phyloP scores from a whole-genome alignment of 2,329 filamentous ascomycete genomes.

The Pseudogymnoascus sp. region DNA sequence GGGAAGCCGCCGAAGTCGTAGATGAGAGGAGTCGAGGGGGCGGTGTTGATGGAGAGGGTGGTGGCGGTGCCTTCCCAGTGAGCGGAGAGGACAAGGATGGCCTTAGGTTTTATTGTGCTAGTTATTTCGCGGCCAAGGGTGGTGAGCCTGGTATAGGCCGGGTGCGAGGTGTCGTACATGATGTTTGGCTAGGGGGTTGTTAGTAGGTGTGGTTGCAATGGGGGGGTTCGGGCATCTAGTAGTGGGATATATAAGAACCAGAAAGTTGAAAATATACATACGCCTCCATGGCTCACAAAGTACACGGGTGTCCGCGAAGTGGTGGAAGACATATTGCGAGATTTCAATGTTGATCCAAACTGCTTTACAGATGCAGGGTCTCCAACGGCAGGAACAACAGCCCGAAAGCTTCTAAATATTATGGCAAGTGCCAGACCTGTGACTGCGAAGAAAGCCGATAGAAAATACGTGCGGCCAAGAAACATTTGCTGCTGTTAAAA shows the following conservation, averaged over 20 bases:
- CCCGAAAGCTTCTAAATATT: not conserved
- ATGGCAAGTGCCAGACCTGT: not conserved
- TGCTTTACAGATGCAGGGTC: not conserved
- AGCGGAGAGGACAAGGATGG: conserved; percentile 67
- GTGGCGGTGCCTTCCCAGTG: conserved; percentile 59
- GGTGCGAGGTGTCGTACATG: conserved; percentile 60
- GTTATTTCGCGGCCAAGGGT: conserved; percentile 63
- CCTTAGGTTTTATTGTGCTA: conserved; percentile 58
- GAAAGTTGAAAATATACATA: conserved; percentile 12
- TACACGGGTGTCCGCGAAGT: conserved; percentile 17
- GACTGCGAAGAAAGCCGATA: not conserved
- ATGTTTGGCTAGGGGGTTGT: conserved; percentile 43
- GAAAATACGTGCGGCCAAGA: not conserved
- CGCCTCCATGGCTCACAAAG: conserved; percentile 22
- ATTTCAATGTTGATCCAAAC: not conserved
- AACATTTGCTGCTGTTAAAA: not conserved
- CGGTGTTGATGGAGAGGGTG: conserved; percentile 57
- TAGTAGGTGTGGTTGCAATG: not conserved
- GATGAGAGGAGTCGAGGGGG: conserved; percentile 55
- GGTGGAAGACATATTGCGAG: conserved; percentile 14
- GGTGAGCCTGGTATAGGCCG: conserved; percentile 56
- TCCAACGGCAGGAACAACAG: not conserved
- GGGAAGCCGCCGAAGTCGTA: conserved; percentile 75
- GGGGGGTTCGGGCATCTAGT: not conserved
- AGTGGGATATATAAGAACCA: no score